Evolutionary conservation across 495 filamentous ascomycete genomes (phyloP), one percentile per base, ranked within the genome.

Genomic region (Podospora bellae-mahoneyi): DNA sequence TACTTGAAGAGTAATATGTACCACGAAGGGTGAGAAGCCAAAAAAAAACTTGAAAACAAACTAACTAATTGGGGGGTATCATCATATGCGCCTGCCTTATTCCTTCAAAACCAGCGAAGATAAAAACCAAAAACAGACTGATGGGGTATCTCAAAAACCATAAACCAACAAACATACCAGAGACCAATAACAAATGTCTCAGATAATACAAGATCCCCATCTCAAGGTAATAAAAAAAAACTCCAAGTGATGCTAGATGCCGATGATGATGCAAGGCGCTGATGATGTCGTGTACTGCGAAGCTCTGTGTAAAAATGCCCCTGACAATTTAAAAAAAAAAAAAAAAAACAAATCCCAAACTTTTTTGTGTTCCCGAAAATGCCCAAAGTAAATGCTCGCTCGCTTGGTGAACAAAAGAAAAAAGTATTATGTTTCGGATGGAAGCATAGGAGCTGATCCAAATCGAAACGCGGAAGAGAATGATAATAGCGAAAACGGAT

Each of bases 351-450:
- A 48, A 48, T 48, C 39, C 39, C 39, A 58, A 58, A 58, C 55
- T 58, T 58, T 58, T 58, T 58, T 58, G 55, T 58, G n/a, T 19
- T 58, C 55, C 55, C 55, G 55, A 58, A 58, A 58, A 58, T 58
- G 55, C 55, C 39, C 39, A 48, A 48, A 48, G 15, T 48, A 58
- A 56, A 58, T 58, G 55, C 55, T 48, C 15, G 39, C 39, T 48
- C 55, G 55, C 55, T 58, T 48, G 23, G 19, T 56, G n/a, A 58
- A 20, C n/a, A 58, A 58, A 58, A 58, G 55, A 58, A 58, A 58
- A 58, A 58, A 58, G 3, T 48, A 58, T 58, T 19, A 58, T 58
- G 55, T 58, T 5, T 58, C 55, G 55, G 55, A 58, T 26, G 55
- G 55, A 58, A 58, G 55, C 55, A 58, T 26, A 58, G 30, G 30